Evolutionary conservation across 78 protist genomes (phyloP), one percentile per base, ranked within the genome.

Genomic region (Pigoraptor vietnamica): DNA sequence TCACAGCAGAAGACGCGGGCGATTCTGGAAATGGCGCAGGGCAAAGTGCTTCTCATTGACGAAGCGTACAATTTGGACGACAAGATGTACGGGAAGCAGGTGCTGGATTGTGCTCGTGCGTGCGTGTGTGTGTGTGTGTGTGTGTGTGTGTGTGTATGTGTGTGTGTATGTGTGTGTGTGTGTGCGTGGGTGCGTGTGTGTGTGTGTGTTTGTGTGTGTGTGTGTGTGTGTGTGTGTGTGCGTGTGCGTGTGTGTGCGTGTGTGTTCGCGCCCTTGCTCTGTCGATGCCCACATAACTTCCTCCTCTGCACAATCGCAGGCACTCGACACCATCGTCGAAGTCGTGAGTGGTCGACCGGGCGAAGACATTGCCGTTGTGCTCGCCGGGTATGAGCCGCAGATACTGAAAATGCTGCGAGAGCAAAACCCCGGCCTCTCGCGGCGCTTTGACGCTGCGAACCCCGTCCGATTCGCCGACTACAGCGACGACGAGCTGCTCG

Each of bases 41-140:
- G 93, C 1, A 32, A 34, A 6, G 95, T 93, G 39, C 90, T 93
- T 14, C 32, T 93, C 37, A 91, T 93, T 39, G 95, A 93, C 93
- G 95, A 93, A 87, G 92, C 93, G 40, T 89, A 93, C 90, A 35
- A 2, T n/a, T 86, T 93, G 40, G 38, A 39, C n/a, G 39, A 32
- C 6, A 90, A 86, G 86, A 36, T 6, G 34, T 2, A 24, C 29
- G 56, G 87, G 10, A 23, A 25, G 33, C 23, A 14, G 21, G 37
- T 34, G 36, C 35, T 14, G 36, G 36, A 19, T 23, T 23, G 21
- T 10, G 21, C 14, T 35, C 39, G 23, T 37, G 24, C 82, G 25
- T 93, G 36, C 81, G 38, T 34, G 25, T 1, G 0, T 19, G 90
- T n/a, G n/a, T n/a, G n/a, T n/a, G n/a, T n/a, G n/a, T n/a, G n/a